Evolutionary conservation across 192 early-diverging fungal genomes (phyloP), one percentile per base, ranked within the genome.

Genomic region (Backusella luteola): DNA sequence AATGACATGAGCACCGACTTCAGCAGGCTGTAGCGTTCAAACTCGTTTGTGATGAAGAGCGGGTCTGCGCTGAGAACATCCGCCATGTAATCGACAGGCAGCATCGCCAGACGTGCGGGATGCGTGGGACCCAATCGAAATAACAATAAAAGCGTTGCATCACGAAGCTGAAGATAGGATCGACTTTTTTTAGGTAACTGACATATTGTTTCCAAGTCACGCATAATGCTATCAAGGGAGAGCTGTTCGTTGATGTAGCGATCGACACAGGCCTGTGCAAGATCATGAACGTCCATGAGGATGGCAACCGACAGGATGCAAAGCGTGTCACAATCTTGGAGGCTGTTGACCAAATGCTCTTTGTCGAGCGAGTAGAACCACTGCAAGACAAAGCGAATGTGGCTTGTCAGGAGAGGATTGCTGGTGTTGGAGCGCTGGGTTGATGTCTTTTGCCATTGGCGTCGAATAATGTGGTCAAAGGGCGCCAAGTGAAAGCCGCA

Each of bases 11-110:
- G 59, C 3, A 77, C 73, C 15, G 46, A 38, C 42, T 73, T 73
- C 34, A 81, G 38, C 4, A 81, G 34, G 14, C 49, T 49, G 38
- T 81, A 81, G 0, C 80, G 68, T 41, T 77, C 80, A 73, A 75
- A 81, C 46, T 81, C 80, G 34, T 69, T 59, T n/a, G 38, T 14
- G 17, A 81, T 69, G 66, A 78, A 81, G 38, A 81, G 71, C 6
- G 77, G 67, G 34, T 81, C 80, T 12, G 80, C 76, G 67, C 80
- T 77, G 26, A 81, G 39, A 4, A 81, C 74, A 35, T 81, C 80
- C 4, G 76, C 73, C 76, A 81, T 75, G 53, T 77, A 81, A 52
- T 81, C 76, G 6, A 78, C 73, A 0, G 80, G 80, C 17, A 81
- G 49, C 26, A 66, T 56, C 19, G 76, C 76, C 7, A 81, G 69